Conservation (phyloP, 2,329 filamentous ascomycete genomes). For the Leptographium galeiforme region DNA sequence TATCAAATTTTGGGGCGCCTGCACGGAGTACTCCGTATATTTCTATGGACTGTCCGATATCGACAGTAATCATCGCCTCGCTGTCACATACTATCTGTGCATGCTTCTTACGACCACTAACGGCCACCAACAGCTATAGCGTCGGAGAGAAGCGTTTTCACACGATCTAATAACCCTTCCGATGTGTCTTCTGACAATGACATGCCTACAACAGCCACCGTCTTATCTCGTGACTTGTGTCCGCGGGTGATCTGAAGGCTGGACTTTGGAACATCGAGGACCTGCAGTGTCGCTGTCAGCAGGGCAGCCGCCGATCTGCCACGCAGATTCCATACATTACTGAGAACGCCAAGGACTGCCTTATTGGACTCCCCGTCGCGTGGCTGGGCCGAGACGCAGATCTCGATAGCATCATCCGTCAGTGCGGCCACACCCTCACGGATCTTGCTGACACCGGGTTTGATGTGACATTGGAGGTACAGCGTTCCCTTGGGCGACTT, state of each 20-base stretch:
- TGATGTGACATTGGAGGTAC: conserved; percentile 52
- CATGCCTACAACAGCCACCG: conserved; percentile 27
- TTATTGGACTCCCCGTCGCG: conserved; percentile 57
- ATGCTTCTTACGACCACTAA: background rate
- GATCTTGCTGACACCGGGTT: conserved; percentile 47
- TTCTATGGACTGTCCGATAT: too few species aligned
- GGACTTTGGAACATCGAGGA: conserved; percentile 48
- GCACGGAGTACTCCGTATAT: too few species aligned
- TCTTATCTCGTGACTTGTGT: conserved; percentile 52
- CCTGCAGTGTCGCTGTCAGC: conserved; percentile 20
- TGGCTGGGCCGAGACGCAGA: conserved; percentile 53
- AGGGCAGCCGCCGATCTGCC: background rate
- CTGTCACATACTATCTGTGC: too few species aligned
- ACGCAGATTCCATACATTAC: conserved; percentile 30
- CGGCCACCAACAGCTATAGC: background rate
- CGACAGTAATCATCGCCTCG: too few species aligned
- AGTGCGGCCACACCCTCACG: conserved; percentile 48
- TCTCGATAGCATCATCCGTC: conserved; percentile 41
- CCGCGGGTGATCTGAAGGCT: conserved; percentile 49
- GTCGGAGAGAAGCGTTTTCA: conserved; percentile 2
- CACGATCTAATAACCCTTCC: conserved; percentile 3
- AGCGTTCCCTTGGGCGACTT: conserved; percentile 33
- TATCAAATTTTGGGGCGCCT: too few species aligned
- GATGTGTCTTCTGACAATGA: conserved; percentile 1
- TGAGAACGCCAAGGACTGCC: conserved; percentile 49